phyloP scores from a whole-genome alignment of 495 filamentous ascomycete species.

The Monascus purpureus region DNA sequence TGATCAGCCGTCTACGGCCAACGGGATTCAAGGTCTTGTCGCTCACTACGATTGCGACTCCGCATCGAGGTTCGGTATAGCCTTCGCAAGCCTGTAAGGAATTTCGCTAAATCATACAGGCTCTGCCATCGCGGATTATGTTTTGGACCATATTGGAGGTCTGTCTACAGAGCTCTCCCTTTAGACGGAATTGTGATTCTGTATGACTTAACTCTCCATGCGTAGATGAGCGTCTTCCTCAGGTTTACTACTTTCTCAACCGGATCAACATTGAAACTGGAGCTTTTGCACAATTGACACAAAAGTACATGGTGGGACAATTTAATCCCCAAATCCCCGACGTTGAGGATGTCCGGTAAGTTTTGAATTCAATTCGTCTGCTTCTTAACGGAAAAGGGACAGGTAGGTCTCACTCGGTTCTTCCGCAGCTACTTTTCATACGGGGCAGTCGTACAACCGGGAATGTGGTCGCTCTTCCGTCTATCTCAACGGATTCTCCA shows the following conservation, averaged over 20 bases:
- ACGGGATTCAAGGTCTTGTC: conserved; percentile 58
- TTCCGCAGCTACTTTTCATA: conserved; percentile 69
- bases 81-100: not conserved
- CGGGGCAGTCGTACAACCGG: conserved; percentile 59
- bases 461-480: conserved; percentile 59
- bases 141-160: conserved; percentile 55
- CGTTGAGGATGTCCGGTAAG: conserved; percentile 48
- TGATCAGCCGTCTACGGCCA: conserved; percentile 70
- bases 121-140: conserved; percentile 72
- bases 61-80: conserved; percentile 52
- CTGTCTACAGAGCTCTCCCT: conserved; percentile 3
- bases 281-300: conserved; percentile 77
- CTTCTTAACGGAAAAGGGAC: not conserved
- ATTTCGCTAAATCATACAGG: conserved; percentile 23
- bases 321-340: conserved; percentile 80
- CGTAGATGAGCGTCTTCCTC: conserved; percentile 41
- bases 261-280: conserved; percentile 58
- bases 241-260: conserved; percentile 55
- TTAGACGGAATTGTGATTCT: not conserved
- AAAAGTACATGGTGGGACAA: conserved; percentile 59
- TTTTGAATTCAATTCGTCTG: no score
- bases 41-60: conserved; percentile 77
- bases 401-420: not conserved
- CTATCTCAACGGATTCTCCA: conserved; percentile 57
- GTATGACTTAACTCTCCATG: not conserved